Base-by-base conservation (phyloP, 768 basidiomycete species). In the Rhizopogon rudus region DNA sequence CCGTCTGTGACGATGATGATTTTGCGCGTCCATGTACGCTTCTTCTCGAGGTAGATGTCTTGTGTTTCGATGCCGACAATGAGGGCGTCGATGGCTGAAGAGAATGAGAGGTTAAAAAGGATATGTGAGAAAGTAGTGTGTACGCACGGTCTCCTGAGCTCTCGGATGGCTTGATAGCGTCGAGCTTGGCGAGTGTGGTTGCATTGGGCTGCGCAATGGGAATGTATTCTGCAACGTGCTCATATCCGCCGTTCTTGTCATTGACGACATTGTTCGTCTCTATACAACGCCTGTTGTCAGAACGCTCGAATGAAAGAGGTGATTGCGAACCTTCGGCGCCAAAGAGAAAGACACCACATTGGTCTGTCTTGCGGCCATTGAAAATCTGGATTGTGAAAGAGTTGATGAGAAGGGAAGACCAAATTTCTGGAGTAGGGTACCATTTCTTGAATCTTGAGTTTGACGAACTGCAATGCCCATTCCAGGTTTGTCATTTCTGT, bases 371-470 rank as follows among this genome's bases (percentile, higher is more conserved):
- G 41, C 95, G 79, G 13, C 87, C 90, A 60, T 89, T 84, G 65
- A 86, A 93, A 60, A 98, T 93, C 95, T 98, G 54, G 25, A 31
- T 10, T 16, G 37, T 4, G 2, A 17, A 22, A 20, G 8, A 40
- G 35, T 29, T 37, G 10, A 55, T 41, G 59, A 16, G 28, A 44
- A 45, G 41, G 31, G 51, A 54, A 29, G 40, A 57, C 51, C 44
- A 49, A 52, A 16, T 20, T 40, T 14, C 5, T 43, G 17, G 50
- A 31, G n/a, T 28, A 14, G 64, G 68, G 9, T 52, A 91, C 91
- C 87, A 96, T 93, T 57, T 95, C 90, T 66, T 96, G 92, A 35
- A 95, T 81, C 69, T 93, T 93, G 60, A 93, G 80, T 67, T 91
- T 92, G 14, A 91, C 90, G 65, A 87, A 97, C 65, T 93, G 89